These are phyloP conservation scores for Pyracantha coccinea DNA, from an alignment of 331 rosid genomes.

Conservation along the genomic window DNA sequence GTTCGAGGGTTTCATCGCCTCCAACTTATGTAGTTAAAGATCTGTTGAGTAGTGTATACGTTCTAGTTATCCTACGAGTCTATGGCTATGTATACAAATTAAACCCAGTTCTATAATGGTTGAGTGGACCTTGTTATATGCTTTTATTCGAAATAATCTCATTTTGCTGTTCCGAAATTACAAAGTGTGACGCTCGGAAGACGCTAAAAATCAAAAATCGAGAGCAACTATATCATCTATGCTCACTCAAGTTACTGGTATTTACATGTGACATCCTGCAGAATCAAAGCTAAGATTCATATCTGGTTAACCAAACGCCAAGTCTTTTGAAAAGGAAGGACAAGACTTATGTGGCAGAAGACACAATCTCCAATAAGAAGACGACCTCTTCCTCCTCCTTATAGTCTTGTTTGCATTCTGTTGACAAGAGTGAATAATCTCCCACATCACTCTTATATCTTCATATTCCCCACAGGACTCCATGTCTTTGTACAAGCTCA, in stretches of 20 bases:
- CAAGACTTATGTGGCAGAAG: constrained; percentile 30
- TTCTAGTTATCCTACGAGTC: no score
- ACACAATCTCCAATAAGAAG: constrained; percentile 31
- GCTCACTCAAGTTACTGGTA: background rate
- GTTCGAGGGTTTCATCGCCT: background rate
- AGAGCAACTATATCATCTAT: background rate
- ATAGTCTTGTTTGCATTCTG: constrained; percentile 16
- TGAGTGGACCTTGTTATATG: background rate
- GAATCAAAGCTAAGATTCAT: background rate
- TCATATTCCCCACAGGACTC: constrained; percentile 70
- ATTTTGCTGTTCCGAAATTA: background rate
- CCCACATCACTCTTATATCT: constrained; percentile 90
- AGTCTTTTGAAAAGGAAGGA: background rate
- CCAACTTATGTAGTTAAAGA: background rate
- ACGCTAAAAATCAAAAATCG: background rate
- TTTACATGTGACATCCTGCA: background rate
- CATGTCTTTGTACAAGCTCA: constrained; percentile 56
- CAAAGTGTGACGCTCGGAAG: background rate
- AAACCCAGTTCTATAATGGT: background rate
- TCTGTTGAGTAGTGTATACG: no score
- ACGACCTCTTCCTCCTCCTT: constrained; percentile 19
- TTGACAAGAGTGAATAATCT: constrained; percentile 65
- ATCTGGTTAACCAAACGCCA: no score
- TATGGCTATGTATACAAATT: no score
- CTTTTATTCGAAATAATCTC: background rate